Evolutionary conservation across 345 rosid genomes (phyloP), one percentile per base, ranked within the genome.

Genomic region (Gossypium arboreum): DNA sequence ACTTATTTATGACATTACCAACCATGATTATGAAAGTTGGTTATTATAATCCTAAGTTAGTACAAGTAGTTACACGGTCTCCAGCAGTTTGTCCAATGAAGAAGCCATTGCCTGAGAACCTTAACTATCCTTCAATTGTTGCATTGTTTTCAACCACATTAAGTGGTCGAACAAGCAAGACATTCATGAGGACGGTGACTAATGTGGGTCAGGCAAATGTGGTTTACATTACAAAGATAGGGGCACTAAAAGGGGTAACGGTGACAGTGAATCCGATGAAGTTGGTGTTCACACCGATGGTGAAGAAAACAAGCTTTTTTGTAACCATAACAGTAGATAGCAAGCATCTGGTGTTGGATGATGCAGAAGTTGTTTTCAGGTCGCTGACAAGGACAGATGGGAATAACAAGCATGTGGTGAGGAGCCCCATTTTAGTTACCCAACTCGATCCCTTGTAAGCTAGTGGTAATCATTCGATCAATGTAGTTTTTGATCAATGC

Each of bases 341-440:
- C 75, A 81, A 77, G 79, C 81, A 79, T 22, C 69, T 91, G 60
- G 84, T 84, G 80, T 54, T 88, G 71, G 94, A 75, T 48, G 85
- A 91, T 75, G 77, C 91, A 0, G 94, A 94, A 63, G 97, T 89
- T 17, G 83, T 72, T 0, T 93, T 90, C 41, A 97, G 98, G 72
- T 89, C 96, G 0, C 77, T 94, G 25, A 80, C 92, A 0, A 93
- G 98, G 98, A 85, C 86, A 0, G 92, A 94, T 27, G 96, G 92
- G 77, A 87, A 29, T 1, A 59, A 17, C 1, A 59, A 78, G 75
- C 98, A 91, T 72, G 73, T 73, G 57, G 97, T 88, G 41, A 80
- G 94, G 85, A 92, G 90, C 83, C 92, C 97, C 61, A 25, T 94
- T n/a, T 87, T 83, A 20, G 81, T 91, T 18, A 92, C 94, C 9